A percentile compares a stretch with the other conserved stretches of the same genome.
Conservation (phyloP, 1,139 yeast species). For the Yamadazyma siamensis region DNA sequence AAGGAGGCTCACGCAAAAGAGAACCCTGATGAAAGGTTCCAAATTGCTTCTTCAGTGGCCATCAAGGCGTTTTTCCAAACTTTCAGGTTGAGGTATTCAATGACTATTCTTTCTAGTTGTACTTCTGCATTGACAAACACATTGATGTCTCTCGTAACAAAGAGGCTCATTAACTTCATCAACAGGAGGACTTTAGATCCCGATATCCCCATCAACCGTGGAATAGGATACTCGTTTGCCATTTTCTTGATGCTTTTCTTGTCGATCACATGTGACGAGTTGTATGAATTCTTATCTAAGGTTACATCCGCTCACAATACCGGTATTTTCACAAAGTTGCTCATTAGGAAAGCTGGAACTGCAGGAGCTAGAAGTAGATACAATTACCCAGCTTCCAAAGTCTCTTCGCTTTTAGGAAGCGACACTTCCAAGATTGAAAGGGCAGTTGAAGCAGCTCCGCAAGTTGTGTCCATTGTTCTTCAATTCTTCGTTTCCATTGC, state of each 20-base stretch:
- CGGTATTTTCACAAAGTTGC: constrained; percentile 62
- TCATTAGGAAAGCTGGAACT: constrained; percentile 64
- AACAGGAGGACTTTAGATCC: constrained; percentile 21
- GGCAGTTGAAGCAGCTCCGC: constrained; percentile 20
- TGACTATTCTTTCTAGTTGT: constrained; percentile 17
- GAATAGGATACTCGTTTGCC: constrained; percentile 39
- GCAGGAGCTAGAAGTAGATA: constrained; percentile 58
- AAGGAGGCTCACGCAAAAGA: background rate
- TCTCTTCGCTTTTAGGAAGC: constrained; percentile 52
- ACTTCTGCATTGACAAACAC: constrained; percentile 4
- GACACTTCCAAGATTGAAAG: constrained; percentile 36
- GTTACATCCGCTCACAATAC: constrained; percentile 60
- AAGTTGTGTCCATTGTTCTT: constrained; percentile 28
- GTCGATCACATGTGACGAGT: constrained; percentile 22
- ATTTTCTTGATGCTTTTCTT: constrained; percentile 21
- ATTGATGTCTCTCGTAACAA: constrained; percentile 21
- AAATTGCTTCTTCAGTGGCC: constrained; percentile 15
- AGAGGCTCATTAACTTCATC: constrained; percentile 29
- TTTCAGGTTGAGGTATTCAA: constrained; percentile 13
- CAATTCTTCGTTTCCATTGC: constrained; percentile 32
- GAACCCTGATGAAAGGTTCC: background rate
- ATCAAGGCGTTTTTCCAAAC: constrained; percentile 24
- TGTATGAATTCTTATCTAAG: constrained; percentile 22
- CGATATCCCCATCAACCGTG: constrained; percentile 22
- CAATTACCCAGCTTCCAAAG: constrained; percentile 59